Percentiles rank a stretch among this genome's conserved stretches.
Evolutionary conservation across 495 filamentous ascomycete genomes (phyloP).

Genomic region (Clavariopsis aquatica): DNA sequence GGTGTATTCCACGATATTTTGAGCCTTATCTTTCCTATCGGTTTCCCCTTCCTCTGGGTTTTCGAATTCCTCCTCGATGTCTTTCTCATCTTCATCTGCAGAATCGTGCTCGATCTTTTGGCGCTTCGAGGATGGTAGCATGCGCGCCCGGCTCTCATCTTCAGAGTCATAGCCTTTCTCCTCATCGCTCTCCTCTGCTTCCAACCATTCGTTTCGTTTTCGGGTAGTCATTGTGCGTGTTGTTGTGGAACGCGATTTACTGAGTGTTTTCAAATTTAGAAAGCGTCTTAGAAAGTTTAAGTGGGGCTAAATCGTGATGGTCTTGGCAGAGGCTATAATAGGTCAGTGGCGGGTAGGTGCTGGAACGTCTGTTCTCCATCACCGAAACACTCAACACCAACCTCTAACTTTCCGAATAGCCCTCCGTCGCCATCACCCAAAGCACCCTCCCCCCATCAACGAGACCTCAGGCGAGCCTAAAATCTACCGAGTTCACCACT

Average conservation of each 20-base stretch:
- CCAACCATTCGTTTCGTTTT: slow-evolving; percentile 75
- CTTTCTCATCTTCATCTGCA: slow-evolving; percentile 40
- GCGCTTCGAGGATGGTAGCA: slow-evolving; percentile 61
- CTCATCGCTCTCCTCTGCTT: slow-evolving; percentile 64
- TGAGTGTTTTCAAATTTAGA: not conserved
- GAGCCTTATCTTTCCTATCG: slow-evolving; percentile 24
- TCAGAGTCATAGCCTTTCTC: slow-evolving; percentile 69
- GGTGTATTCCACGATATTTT: not conserved
- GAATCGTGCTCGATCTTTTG: slow-evolving; percentile 55
- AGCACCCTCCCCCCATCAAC: not conserved
- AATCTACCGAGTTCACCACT: not conserved
- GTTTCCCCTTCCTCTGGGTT: slow-evolving; percentile 25
- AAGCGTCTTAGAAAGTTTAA: not conserved
- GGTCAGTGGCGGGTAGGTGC: too few relatives aligned
- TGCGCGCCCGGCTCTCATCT: slow-evolving; percentile 61
- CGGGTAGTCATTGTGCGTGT: slow-evolving; percentile 59
- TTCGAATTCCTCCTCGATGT: slow-evolving; percentile 33
- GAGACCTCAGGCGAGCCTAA: too few relatives aligned
- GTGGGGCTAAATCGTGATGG: not conserved
- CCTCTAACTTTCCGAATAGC: not conserved
- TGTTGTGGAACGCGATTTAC: not conserved
- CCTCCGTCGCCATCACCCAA: not conserved
- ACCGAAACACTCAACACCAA: not conserved
- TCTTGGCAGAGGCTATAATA: slow-evolving; percentile 9
- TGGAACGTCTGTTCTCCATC: not conserved